Percentiles rank a stretch among this genome's conserved stretches.
Evolutionary conservation across 306 rosid species (phyloP).

Genomic region (Glycine latifolia): DNA sequence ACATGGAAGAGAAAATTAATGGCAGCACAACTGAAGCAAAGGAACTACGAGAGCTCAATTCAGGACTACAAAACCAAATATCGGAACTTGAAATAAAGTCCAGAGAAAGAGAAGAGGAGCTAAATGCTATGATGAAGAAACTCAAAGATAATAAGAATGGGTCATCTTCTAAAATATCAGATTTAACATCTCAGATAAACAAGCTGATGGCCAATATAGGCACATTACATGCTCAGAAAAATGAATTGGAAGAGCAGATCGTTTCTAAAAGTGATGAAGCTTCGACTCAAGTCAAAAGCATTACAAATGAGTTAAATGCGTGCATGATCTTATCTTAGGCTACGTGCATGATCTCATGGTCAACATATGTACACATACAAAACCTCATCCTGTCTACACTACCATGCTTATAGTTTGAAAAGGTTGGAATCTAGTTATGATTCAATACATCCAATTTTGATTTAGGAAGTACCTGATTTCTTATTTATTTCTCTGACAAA

Average conservation of each 20-base stretch:
- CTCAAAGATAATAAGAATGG: conserved; percentile 63
- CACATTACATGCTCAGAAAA: conserved; percentile 57
- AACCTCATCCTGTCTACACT: too few species aligned
- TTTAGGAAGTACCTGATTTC: conserved; percentile 9
- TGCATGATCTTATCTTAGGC: conserved; percentile 12
- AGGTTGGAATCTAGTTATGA: background rate
- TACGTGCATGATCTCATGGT: conserved; percentile 18
- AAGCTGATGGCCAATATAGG: conserved; percentile 57
- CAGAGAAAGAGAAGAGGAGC: conserved; percentile 65
- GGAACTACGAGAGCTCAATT: conserved; percentile 59
- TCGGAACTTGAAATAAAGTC: conserved; percentile 60
- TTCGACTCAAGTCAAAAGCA: conserved; percentile 56
- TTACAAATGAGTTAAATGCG: conserved; percentile 61
- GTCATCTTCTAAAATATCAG: conserved; percentile 62
- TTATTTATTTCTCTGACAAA: background rate
- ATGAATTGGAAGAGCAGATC: conserved; percentile 67
- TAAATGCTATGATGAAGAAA: conserved; percentile 58
- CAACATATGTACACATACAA: background rate
- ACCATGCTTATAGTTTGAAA: conserved; percentile 21
- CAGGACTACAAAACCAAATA: conserved; percentile 53
- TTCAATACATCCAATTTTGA: background rate
- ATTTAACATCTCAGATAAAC: conserved; percentile 62
- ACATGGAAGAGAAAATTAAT: conserved; percentile 58
- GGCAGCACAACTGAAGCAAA: conserved; percentile 56
- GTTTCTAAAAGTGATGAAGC: conserved; percentile 63